Percentiles rank a stretch among this genome's conserved stretches.
Evolutionary conservation across 2,329 filamentous ascomycete species (phyloP).

Genomic region (Aureobasidium sp.): DNA sequence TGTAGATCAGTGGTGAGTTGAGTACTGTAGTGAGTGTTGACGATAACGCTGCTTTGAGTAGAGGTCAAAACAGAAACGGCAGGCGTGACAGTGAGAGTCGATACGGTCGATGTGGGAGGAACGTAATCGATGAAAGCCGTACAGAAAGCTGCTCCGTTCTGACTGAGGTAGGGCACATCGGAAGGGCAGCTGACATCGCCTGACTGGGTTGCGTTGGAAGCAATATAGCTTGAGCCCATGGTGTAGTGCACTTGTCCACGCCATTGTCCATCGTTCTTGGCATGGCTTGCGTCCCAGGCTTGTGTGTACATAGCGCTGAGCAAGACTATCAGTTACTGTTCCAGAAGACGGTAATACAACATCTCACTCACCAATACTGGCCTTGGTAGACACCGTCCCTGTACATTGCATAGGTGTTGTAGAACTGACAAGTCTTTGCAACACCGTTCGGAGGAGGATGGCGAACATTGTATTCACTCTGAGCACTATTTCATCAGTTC

Average conservation of each 20-base stretch:
- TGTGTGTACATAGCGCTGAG: not conserved
- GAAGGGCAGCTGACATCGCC: not conserved
- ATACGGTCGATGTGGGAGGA: not conserved
- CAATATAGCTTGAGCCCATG: not conserved
- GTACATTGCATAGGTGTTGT: not conserved
- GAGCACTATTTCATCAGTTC: not conserved
- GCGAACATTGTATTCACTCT: constrained; percentile 18
- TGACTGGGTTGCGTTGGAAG: not conserved
- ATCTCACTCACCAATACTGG: not conserved
- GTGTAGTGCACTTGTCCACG: not conserved
- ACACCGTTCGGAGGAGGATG: constrained; percentile 13
- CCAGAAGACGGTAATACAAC: not conserved
- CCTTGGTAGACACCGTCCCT: not conserved
- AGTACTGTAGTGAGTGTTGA: too few relatives aligned
- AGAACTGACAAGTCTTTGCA: not conserved
- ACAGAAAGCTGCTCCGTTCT: not conserved
- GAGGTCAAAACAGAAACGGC: not conserved
- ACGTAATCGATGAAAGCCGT: not conserved
- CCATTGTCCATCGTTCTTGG: not conserved
- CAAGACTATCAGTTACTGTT: not conserved
- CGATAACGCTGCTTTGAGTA: not conserved
- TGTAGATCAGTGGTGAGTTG: not conserved
- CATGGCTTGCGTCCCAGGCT: not conserved
- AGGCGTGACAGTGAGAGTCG: not conserved
- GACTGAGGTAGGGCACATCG: not conserved